Conservation (phyloP, 1,284 basidiomycete species). For the Pisolithus thermaeus region DNA sequence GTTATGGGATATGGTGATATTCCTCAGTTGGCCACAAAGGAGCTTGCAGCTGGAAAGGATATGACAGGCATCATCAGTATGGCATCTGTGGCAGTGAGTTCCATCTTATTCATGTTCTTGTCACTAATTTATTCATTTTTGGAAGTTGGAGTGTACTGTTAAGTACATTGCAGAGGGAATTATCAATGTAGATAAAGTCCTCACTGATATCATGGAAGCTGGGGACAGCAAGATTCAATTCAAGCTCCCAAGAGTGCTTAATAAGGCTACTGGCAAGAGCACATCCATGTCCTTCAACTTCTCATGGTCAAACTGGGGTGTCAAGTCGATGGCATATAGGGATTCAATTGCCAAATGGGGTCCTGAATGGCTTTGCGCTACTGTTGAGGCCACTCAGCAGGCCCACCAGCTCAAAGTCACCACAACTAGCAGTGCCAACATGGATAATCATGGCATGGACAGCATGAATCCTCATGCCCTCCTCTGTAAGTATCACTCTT, state of each 20-base stretch:
- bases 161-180: constrained; percentile 5
- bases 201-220: constrained; percentile 6
- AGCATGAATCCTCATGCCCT: neutral
- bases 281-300: neutral
- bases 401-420: neutral
- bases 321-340: too few relatives aligned
- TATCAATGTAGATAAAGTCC: constrained; percentile 6
- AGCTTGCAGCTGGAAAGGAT: constrained; percentile 3
- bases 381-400: neutral
- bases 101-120: neutral
- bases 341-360: neutral
- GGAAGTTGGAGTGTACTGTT: constrained; percentile 8
- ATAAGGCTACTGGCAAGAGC: constrained; percentile 6
- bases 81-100: constrained; percentile 1
- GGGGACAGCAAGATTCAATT: constrained; percentile 8
- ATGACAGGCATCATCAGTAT: constrained; percentile 5
- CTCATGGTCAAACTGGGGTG: too few relatives aligned
- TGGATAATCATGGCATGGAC: neutral
- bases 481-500: neutral
- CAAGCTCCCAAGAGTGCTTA: constrained; percentile 10
- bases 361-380: neutral
- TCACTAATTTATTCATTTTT: neutral
- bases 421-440: neutral
- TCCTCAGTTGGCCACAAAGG: neutral
- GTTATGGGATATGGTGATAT: neutral